Evolutionary conservation across 1,284 basidiomycete species (phyloP), one percentile per base, ranked within the genome.

Genomic region (Ceratobasidium sp.): DNA sequence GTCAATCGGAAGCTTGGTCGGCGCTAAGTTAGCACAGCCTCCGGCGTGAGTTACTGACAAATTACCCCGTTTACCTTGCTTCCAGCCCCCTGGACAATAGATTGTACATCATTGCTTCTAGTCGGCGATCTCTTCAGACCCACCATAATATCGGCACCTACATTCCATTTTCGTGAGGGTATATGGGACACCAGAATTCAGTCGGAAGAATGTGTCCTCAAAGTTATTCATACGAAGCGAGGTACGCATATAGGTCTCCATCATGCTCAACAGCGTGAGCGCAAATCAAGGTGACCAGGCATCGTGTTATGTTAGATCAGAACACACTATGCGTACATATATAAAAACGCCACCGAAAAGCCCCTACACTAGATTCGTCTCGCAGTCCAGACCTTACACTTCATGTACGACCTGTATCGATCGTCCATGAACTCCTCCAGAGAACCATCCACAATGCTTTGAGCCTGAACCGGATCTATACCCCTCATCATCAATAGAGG

Each of bases 371-470:
- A 61, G n/a, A 70, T 70, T 28, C 38, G 46, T 23, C 66, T 70
- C 16, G 66, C 66, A 35, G 50, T 46, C 66, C 66, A 70, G 18
- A 70, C 44, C 21, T 58, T 54, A n/a, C 41, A 70, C 44, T 49
- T 70, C 8, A 28, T 11, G 30, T 28, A 70, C 1, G 28, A 41
- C 32, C 54, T 32, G 26, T 46, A 54, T 14, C 38, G 46, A 23
- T 54, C 50, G 14, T 43, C 32, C 16, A 26, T 44, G 28, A 35
- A 67, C 23, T 67, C 63, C 23, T 67, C 63, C 35, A 54, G 21
- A 11, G 55, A 11, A 9, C 35, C 49, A 30, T 67, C 26, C 7
- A 67, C 63, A 26, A 67, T 41, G 26, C 49, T 35, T n/a, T 67
- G 30, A 8, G 63, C 63, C 16, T 67, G 21, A 18, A 8, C 21